Evolutionary conservation across 306 rosid genomes (phyloP), one percentile per base, ranked within the genome.

Genomic region (Sicyos edulis): DNA sequence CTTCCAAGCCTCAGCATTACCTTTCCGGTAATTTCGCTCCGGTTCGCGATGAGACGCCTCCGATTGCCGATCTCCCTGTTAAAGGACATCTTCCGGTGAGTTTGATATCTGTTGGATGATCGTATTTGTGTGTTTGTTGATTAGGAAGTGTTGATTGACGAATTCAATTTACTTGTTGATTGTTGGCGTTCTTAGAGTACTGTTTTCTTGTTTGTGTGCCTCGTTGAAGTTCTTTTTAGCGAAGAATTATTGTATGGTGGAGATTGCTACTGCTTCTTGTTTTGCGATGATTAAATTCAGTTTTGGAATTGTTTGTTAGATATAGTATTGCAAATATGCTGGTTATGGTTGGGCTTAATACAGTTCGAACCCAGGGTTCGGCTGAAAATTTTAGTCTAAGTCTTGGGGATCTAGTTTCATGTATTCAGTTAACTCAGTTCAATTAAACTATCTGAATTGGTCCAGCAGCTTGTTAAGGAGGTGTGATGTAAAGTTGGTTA

Each of bases 21-120:
- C 96, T 93, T 70, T 14, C 86, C 42, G 92, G 92, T 19, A 93
- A 93, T 80, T 91, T 87, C 21, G 86, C 92, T 77, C 97, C 99
- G 21, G 85, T 87, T 11, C 47, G n/a, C 8, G 78, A 83, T n/a
- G 98, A 93, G 65, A 93, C 96, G 12, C 92, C 97, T 77, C 97
- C 96, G 11, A 78, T 82, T n/a, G 81, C 21, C 70, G 72, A 88
- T 61, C 97, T 93, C 32, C 77, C 68, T 19, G 84, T 93, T 14
- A 76, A 71, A 65, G 99, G 99, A 1, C 19, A 57, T 74, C 92
- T 93, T 15, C 99, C 99, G 66, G 99, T 93, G 74, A 70, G 85
- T 85, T 34, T 9, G 58, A 19, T 24, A 63, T 16, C 22, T 29
- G 6, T 17, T 15, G n/a, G 24, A 19, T 64, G 10, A 19, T n/a